Conservation (phyloP, 495 filamentous ascomycete genomes). For the Neurospora intermedia region DNA sequence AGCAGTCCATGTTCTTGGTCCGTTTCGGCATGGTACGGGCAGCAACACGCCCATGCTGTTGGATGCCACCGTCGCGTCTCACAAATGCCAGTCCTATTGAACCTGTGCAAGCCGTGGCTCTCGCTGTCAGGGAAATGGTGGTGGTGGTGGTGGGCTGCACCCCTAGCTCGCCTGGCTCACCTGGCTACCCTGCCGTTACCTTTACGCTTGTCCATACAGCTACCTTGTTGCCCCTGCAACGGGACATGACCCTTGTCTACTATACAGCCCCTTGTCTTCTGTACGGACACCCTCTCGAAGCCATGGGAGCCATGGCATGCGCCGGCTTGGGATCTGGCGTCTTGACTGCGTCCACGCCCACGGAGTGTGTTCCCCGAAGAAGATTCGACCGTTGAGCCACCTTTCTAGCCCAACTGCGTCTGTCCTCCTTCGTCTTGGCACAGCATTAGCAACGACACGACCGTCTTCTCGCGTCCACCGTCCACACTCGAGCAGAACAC, state of each 20-base stretch:
- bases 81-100: conserved; percentile 16
- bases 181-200: neutral
- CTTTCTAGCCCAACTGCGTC: conserved; percentile 8
- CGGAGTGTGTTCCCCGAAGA: conserved; percentile 9
- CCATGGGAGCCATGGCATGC: neutral
- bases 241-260: neutral
- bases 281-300: neutral
- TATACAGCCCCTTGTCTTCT: neutral
- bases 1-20: conserved; percentile 1
- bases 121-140: conserved; percentile 4
- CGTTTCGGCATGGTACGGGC: conserved; percentile 8
- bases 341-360: conserved; percentile 6
- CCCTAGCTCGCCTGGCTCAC: neutral
- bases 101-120: conserved; percentile 19
- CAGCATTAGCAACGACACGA: conserved; percentile 2
- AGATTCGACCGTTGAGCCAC: conserved; percentile 19
- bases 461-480: conserved; percentile 7
- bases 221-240: neutral
- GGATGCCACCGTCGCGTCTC: conserved; percentile 8
- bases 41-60: conserved; percentile 5
- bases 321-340: neutral
- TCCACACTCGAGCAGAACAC: neutral
- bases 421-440: conserved; percentile 11
- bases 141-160: neutral
- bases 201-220: neutral